These are phyloP conservation scores for Papilionanthe hybrid DNA, from an alignment of 116 monocot genomes.

Conservation along the genomic window DNA sequence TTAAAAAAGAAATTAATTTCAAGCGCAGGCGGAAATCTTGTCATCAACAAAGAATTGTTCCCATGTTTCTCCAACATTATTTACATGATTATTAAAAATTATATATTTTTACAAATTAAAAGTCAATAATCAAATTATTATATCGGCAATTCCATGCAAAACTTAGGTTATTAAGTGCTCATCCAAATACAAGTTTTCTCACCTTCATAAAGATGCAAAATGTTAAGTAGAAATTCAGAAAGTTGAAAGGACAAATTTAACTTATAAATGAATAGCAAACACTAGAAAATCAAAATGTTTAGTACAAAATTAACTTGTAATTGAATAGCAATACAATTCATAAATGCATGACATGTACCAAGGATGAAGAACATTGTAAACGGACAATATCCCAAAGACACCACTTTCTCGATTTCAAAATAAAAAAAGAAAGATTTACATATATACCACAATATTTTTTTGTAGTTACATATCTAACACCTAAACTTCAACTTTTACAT, in stretches of 20 bases:
- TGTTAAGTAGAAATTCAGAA: neutral
- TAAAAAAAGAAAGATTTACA: too few relatives aligned
- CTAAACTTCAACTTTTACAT: too few relatives aligned
- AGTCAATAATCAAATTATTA: neutral
- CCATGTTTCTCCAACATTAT: neutral
- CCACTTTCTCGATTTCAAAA: neutral
- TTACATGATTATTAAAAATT: neutral
- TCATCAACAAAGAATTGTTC: neutral
- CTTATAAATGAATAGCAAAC: neutral
- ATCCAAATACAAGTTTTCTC: neutral
- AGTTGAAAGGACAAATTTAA: too few relatives aligned
- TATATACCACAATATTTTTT: too few relatives aligned
- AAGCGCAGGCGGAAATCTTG: neutral
- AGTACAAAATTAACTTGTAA: neutral
- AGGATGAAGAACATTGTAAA: neutral
- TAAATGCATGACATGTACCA: neutral
- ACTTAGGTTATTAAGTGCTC: neutral
- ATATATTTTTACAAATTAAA: neutral
- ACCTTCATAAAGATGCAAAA: neutral
- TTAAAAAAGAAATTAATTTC: neutral
- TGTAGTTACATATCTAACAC: too few relatives aligned
- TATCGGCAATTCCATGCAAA: neutral
- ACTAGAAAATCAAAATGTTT: neutral
- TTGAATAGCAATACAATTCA: neutral
- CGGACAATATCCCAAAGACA: neutral